phyloP scores from a whole-genome alignment of 768 basidiomycete species.

The Trametopsis cervina region DNA sequence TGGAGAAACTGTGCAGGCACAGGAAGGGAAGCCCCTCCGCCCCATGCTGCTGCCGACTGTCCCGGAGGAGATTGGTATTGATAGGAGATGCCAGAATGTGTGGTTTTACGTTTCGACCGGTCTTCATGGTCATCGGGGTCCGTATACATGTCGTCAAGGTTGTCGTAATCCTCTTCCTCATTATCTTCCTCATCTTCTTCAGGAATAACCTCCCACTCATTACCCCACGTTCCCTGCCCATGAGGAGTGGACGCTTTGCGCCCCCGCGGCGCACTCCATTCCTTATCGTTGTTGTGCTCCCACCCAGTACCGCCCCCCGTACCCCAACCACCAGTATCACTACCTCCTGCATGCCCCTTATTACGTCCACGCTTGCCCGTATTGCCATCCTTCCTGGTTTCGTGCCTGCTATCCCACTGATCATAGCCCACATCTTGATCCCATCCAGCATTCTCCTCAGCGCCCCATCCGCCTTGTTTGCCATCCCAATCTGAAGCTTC shows the following conservation, averaged over 20 bases:
- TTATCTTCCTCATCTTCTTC: conserved; percentile 14
- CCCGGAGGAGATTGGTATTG: conserved; percentile 2
- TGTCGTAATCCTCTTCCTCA: conserved; percentile 10
- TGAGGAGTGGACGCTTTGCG: background rate
- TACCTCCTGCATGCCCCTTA: background rate
- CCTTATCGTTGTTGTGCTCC: background rate
- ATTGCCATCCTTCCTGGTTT: background rate
- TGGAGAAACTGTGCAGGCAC: background rate
- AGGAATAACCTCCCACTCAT: conserved; percentile 7
- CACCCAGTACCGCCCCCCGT: background rate
- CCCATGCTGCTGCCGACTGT: background rate
- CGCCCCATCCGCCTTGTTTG: background rate
- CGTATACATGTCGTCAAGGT: conserved; percentile 6
- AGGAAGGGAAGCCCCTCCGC: background rate
- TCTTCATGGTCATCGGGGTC: background rate
- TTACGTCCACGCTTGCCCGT: background rate
- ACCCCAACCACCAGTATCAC: conserved; percentile 1
- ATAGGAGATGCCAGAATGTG: conserved; percentile 8
- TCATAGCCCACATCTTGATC: background rate
- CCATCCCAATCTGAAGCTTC: background rate
- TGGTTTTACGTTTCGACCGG: background rate
- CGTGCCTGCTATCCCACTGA: background rate
- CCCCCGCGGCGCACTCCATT: background rate
- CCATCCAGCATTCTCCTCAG: background rate
- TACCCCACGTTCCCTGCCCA: background rate